Base-by-base conservation (phyloP, 2,329 filamentous ascomycete genomes). In the Scorias spongiosa region DNA sequence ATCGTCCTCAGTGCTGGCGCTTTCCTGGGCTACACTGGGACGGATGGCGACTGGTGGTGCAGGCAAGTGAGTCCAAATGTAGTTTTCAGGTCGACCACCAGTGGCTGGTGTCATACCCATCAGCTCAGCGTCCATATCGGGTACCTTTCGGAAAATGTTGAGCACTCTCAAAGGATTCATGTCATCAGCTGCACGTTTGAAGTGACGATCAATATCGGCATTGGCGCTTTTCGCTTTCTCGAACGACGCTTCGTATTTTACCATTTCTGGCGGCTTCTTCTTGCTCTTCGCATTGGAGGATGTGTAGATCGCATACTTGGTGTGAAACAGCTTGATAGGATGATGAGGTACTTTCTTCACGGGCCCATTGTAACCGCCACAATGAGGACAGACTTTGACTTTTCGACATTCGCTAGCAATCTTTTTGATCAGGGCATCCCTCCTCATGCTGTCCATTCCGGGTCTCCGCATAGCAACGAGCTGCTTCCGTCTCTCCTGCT, bases 41-140 rank as follows among this genome's bases (percentile, higher is more conserved):
- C 91, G 76, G 55, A 98, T 93, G 53, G 86, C 93, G 5, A 96
- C 84, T 0, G 91, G 91, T 1, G 91, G 89, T 1, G 89, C 89
- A 1, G 91, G 91, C 30, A 98, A 74, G 57, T 87, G 93, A 58
- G 94, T 88, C 91, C 91, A 98, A 39, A 98, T 78, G 61, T 96
- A 93, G 79, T 93, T 93, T 60, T 98, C 91, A 0, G 91, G 91
- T 14, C 88, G 76, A 10, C 86, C 86, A 54, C 94, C 87, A 11
- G 76, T 72, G 40, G 54, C 49, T 1, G 88, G 84, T 56, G 95
- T 80, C 54, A 98, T 76, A 4, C 89, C 89, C 1, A 98, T 71
- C 17, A 98, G 71, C 62, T 96, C 88, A 60, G 89, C 94, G 61
- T 98, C 91, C 7, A 77, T 76, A 2, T 83, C 76, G 10, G 78